A percentile compares a stretch with the other conserved stretches of the same genome.
These are phyloP conservation scores for Flaveria trinervia DNA, from an alignment of 129 eudicot species.

Conservation along the genomic window DNA sequence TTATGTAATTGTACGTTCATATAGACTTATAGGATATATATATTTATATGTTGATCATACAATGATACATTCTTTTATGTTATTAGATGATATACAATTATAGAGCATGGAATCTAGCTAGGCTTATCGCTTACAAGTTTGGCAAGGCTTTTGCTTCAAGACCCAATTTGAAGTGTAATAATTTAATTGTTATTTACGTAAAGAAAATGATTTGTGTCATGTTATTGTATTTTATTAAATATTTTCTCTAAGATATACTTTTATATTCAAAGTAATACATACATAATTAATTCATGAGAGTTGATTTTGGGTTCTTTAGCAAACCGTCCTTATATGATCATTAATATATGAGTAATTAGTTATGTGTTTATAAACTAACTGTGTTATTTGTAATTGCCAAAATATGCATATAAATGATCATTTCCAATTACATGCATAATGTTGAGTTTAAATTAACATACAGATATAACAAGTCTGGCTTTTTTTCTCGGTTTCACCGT, in stretches of 20 bases:
- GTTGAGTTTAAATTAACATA: background rate
- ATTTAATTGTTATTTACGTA: conserved; percentile 5
- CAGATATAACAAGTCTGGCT: background rate
- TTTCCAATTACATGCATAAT: conserved; percentile 1
- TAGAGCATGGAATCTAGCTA: background rate
- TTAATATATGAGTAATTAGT: too few relatives aligned
- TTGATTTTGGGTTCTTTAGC: too few relatives aligned
- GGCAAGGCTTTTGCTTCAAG: conserved; percentile 25
- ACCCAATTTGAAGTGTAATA: conserved; percentile 3
- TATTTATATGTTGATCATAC: background rate
- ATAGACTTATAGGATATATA: background rate
- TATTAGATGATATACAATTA: background rate
- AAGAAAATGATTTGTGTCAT: background rate
- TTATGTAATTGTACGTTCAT: background rate
- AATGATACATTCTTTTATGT: background rate
- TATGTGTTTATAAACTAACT: too few relatives aligned
- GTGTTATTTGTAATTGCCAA: background rate
- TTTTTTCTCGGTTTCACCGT: background rate
- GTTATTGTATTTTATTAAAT: background rate
- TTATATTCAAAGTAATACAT: too few relatives aligned
- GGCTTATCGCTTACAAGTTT: conserved; percentile 1
- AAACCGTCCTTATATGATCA: too few relatives aligned
- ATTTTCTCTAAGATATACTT: background rate
- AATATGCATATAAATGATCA: background rate
- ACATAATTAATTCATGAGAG: too few relatives aligned